Evolutionary conservation across 2,329 filamentous ascomycete genomes (phyloP).

Genomic region (Talaromyces sp.): DNA sequence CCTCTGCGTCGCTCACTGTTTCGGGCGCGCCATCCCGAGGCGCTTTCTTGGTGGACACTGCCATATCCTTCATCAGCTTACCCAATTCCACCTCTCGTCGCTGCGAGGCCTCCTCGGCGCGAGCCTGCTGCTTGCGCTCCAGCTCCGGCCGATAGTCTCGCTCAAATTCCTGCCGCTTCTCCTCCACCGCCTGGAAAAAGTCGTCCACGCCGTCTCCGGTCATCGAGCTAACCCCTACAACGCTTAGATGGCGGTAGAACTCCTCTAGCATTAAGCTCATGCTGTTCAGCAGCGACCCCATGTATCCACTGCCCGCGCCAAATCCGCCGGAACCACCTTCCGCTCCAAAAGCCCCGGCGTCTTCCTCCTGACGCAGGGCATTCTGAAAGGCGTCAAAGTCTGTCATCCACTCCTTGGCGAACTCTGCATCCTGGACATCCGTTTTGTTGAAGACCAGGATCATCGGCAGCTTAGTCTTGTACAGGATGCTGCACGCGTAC

Average conservation of each 20-base stretch:
- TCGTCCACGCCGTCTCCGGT: slow-evolving; percentile 86
- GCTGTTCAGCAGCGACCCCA: slow-evolving; percentile 90
- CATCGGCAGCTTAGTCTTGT: slow-evolving; percentile 98
- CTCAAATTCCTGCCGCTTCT: slow-evolving; percentile 84
- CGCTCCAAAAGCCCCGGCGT: slow-evolving; percentile 68
- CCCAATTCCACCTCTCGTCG: slow-evolving; percentile 75
- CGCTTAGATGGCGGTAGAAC: slow-evolving; percentile 89
- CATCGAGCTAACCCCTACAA: slow-evolving; percentile 91
- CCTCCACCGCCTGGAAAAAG: slow-evolving; percentile 83
- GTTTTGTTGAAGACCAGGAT: slow-evolving; percentile 99
- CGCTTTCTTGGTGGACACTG: slow-evolving; percentile 41
- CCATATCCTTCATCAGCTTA: slow-evolving; percentile 93
- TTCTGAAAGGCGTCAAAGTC: slow-evolving; percentile 95
- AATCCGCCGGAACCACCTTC: slow-evolving; percentile 56
- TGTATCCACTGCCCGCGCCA: slow-evolving; percentile 81
- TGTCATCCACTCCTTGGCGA: slow-evolving; percentile 99
- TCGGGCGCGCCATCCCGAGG: slow-evolving; percentile 31
- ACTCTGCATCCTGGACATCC: slow-evolving; percentile 83
- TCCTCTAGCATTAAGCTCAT: slow-evolving; percentile 98
- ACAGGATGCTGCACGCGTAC: slow-evolving; percentile 95
- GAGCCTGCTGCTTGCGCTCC: slow-evolving; percentile 67
- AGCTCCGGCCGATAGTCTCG: slow-evolving; percentile 89
- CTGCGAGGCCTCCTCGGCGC: slow-evolving; percentile 68
- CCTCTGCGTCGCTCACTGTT: slow-evolving; percentile 46
- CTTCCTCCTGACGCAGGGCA: slow-evolving; percentile 75